These are phyloP conservation scores for Clonostachys byssicola DNA, from an alignment of 2,329 filamentous ascomycete genomes.

Conservation along the genomic window DNA sequence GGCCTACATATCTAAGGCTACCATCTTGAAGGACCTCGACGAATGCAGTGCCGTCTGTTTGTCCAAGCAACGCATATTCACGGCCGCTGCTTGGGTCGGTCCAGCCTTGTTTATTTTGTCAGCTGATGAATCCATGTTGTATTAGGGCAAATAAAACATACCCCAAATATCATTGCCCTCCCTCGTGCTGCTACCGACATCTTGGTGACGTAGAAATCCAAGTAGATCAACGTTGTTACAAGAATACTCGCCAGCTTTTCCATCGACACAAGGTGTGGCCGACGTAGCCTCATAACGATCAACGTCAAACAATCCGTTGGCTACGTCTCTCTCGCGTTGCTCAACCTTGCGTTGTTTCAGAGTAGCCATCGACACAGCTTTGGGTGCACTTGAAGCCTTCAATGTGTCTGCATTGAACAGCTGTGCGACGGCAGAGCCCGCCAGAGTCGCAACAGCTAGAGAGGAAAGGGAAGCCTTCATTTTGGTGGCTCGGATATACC, in stretches of 20 bases:
- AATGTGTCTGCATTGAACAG: conserved; percentile 4
- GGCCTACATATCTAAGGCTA: conserved; percentile 36
- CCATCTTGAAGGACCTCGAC: conserved; percentile 36
- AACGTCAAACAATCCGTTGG: conserved; percentile 8
- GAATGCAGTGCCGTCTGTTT: conserved; percentile 41
- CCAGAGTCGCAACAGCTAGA: conserved; percentile 4
- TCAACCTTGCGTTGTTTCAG: conserved; percentile 6
- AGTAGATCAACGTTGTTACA: conserved; percentile 29
- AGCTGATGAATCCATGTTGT: not conserved
- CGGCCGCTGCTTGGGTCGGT: conserved; percentile 21
- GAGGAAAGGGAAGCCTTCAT: conserved; percentile 7
- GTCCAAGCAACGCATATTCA: conserved; percentile 38
- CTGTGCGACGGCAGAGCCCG: conserved; percentile 1
- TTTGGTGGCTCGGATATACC: not conserved
- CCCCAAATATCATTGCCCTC: conserved; percentile 28
- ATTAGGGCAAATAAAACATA: not conserved
- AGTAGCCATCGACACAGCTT: conserved; percentile 7
- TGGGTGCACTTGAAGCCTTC: conserved; percentile 4
- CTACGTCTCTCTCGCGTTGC: conserved; percentile 3
- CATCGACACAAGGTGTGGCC: conserved; percentile 15
- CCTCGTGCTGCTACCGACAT: conserved; percentile 23
- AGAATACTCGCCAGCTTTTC: conserved; percentile 22
- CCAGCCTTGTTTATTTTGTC: conserved; percentile 1
- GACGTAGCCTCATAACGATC: conserved; percentile 7
- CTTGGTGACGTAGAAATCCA: conserved; percentile 29